phyloP scores from a whole-genome alignment of 1,284 basidiomycete genomes.

The Vanrija sp. region DNA sequence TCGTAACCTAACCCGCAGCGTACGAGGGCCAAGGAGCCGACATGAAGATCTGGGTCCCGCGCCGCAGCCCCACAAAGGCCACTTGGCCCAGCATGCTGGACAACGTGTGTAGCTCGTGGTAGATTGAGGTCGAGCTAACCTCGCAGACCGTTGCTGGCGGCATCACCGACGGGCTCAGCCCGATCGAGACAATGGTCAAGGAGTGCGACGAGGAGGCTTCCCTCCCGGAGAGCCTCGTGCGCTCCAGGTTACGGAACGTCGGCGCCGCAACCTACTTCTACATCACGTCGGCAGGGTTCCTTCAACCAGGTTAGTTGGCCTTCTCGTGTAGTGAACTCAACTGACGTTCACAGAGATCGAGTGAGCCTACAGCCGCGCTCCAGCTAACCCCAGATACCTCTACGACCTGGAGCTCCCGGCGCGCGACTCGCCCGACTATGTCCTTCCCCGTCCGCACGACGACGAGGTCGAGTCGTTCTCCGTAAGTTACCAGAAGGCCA shows the following conservation, averaged over 20 bases:
- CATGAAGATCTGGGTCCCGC: slow-evolving; percentile 79
- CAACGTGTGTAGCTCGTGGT: slow-evolving; percentile 9
- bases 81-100: slow-evolving; percentile 57
- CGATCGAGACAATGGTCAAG: slow-evolving; percentile 76
- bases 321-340: neutral
- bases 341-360: slow-evolving; percentile 24
- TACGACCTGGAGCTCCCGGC: slow-evolving; percentile 73
- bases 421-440: slow-evolving; percentile 50
- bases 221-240: slow-evolving; percentile 61
- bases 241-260: slow-evolving; percentile 51
- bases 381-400: slow-evolving; percentile 52
- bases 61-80: slow-evolving; percentile 76
- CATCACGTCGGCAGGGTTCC: slow-evolving; percentile 66
- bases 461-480: slow-evolving; percentile 86
- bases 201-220: slow-evolving; percentile 92
- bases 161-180: slow-evolving; percentile 63
- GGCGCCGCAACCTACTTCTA: slow-evolving; percentile 52
- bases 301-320: slow-evolving; percentile 61
- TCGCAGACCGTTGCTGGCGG: slow-evolving; percentile 53
- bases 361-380: slow-evolving; percentile 5
- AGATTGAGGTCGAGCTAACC: slow-evolving; percentile 9
- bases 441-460: slow-evolving; percentile 68
- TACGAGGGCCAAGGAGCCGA: slow-evolving; percentile 44
- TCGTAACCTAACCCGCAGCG: slow-evolving; percentile 19
- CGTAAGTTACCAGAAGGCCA: slow-evolving; percentile 16